Percentiles rank a stretch among this genome's conserved stretches.
These are phyloP conservation scores for Ophiocordyceps camponoti-floridani DNA, from an alignment of 2,329 filamentous ascomycete species.

Conservation along the genomic window DNA sequence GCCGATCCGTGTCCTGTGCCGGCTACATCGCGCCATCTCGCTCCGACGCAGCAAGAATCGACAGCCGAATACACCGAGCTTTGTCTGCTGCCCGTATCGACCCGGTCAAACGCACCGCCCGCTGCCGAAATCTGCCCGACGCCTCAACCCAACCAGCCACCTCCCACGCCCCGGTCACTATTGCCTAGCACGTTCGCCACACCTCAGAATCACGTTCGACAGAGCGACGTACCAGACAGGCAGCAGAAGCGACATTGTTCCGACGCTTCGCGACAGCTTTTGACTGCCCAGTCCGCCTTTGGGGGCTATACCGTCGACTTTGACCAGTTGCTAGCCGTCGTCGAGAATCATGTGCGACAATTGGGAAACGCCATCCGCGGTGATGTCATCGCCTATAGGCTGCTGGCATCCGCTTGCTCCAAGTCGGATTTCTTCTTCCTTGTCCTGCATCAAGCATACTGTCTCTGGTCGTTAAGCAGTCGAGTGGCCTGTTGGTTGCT, in stretches of 20 bases:
- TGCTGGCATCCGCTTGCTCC: conserved; percentile 38
- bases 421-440: conserved; percentile 44
- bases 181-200: too few species aligned
- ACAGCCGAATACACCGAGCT: not conserved
- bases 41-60: not conserved
- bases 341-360: conserved; percentile 17
- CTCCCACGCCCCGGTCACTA: too few species aligned
- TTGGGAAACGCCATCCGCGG: conserved; percentile 5
- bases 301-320: not conserved
- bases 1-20: too few species aligned
- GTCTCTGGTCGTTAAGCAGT: conserved; percentile 27
- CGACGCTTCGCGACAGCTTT: not conserved
- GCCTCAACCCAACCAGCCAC: too few species aligned
- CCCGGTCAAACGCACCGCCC: not conserved
- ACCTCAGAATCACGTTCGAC: too few species aligned
- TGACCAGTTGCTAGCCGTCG: not conserved
- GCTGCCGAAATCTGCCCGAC: not conserved
- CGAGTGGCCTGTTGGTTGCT: conserved; percentile 15
- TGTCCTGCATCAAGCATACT: conserved; percentile 47
- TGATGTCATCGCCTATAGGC: conserved; percentile 14
- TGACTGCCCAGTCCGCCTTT: not conserved
- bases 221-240: not conserved
- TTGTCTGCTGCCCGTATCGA: not conserved
- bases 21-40: too few species aligned
- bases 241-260: not conserved